Evolutionary conservation across 2,329 filamentous ascomycete species (phyloP), one percentile per base, ranked within the genome.

Genomic region (Zymoseptoria brevis): DNA sequence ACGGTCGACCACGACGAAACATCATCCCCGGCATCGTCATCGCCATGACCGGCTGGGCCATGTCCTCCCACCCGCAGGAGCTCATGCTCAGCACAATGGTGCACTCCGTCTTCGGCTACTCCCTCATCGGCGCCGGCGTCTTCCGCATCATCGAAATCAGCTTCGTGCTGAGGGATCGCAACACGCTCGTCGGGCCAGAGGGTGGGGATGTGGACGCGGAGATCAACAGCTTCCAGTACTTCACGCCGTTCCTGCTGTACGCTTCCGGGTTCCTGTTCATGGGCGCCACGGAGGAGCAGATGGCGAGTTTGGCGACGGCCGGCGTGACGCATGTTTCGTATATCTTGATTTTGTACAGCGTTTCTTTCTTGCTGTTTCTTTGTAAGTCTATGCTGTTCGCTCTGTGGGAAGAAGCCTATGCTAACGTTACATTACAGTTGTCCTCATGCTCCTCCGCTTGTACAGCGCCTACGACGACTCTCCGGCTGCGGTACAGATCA

Each of bases 211-310:
- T 71, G 29, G 70, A 71, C 51, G 62, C 66, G n/a, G 71, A 74
- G 57, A 72, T 73, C 66, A 72, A 64, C 68, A 95, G 91, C 64
- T 75, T 71, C 64, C 72, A 74, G 62, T 74, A 70, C 51, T 57
- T 74, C 48, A 66, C 72, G 8, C 66, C 67, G 6, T 74, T 73
- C 68, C 81, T 97, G 49, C 83, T 99, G 26, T 96, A 89, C 69
- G 91, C 92, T 5, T 88, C 92, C 3, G 94, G 94, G 1, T 96
- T 97, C 76, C 81, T 99, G 49, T 99, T 99, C 77, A 96, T 97
- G 91, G 89, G 90, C 30, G 93, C 94, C 16, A 97, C 91, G 0
- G 94, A 97, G 73, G 92, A 99, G 76, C 94, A 97, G 75, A 96
- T 97, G 89, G 70, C 80, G 21, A 79, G 96, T 1, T 79, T 97